Evolutionary conservation across 2,329 filamentous ascomycete genomes (phyloP).

Genomic region (Xylariomycetidae sp.): DNA sequence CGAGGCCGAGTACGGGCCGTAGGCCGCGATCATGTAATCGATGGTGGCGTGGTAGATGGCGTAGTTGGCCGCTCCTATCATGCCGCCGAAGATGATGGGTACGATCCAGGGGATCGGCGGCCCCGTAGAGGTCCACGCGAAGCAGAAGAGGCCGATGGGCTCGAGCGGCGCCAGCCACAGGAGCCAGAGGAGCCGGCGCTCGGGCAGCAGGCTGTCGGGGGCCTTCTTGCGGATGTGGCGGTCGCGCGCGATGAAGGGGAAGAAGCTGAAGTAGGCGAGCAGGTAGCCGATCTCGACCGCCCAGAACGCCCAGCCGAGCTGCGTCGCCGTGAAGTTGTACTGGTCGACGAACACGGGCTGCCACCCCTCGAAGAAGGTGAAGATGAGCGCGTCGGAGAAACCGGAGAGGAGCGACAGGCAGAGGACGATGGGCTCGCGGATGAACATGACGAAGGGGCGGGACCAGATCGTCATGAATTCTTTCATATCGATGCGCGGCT

Average conservation of each 20-base stretch:
- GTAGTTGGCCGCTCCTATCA: constrained; percentile 58
- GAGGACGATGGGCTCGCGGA: constrained; percentile 58
- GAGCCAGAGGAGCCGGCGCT: constrained; percentile 53
- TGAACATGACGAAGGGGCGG: constrained; percentile 59
- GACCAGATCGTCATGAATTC: constrained; percentile 47
- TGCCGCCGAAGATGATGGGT: constrained; percentile 51
- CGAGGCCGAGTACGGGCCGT: constrained; percentile 58
- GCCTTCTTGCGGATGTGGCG: constrained; percentile 32
- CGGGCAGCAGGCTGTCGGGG: constrained; percentile 34
- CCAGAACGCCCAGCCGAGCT: constrained; percentile 16
- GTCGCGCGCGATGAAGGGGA: constrained; percentile 41
- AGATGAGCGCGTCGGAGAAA: constrained; percentile 61
- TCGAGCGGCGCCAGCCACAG: constrained; percentile 37
- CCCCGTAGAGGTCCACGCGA: constrained; percentile 54
- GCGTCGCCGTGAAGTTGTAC: constrained; percentile 41
- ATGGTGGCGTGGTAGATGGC: constrained; percentile 61
- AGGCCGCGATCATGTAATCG: constrained; percentile 61
- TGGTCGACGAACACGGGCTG: constrained; percentile 60
- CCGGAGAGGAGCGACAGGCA: constrained; percentile 55
- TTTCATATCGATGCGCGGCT: constrained; percentile 33
- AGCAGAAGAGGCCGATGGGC: constrained; percentile 56
- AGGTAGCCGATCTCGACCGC: constrained; percentile 41
- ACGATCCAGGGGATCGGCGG: constrained; percentile 55
- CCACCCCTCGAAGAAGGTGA: constrained; percentile 60
- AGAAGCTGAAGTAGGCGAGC: constrained; percentile 49